Evolutionary conservation across 495 filamentous ascomycete genomes (phyloP), one percentile per base, ranked within the genome.

Genomic region (Arthonia radiata): DNA sequence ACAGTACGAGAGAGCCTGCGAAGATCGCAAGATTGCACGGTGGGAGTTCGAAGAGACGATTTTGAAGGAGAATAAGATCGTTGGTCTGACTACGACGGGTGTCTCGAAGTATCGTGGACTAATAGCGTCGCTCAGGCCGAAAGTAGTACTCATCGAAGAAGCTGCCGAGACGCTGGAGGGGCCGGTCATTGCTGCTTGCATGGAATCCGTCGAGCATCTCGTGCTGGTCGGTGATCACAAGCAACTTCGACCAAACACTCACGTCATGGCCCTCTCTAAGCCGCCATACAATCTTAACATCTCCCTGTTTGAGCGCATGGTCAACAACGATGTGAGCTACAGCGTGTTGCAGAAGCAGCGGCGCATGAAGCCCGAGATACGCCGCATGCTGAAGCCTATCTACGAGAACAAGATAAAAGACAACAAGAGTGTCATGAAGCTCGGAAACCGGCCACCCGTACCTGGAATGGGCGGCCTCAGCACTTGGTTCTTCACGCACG

Each of bases 61-160:
- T 14, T 45, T 76, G 3, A 40, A 48, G 25, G 34, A 50, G 3
- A 49, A 60, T 5, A 73, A 64, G 35, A 31, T 80, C 1, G 50
- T 82, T 27, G 75, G 74, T 5, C 61, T 76, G 55, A 82, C 75
- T 4, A 73, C 67, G 0, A 80, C 83, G 0, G 86, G 86, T 3
- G 43, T 93, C n/a, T 77, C 68, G 40, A 93, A 93, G 37, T 82
- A 86, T 34, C 64, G 83, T 11, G 65, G 52, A 2, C 50, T 90
- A 0, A 47, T 94, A 13, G 61, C 73, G 8, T 66, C 64, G 14
- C 33, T 90, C 11, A 52, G 62, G 16, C 81, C 86, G 0, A 61
- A 48, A 23, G 49, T 70, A 3, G 46, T 78, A 1, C 35, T 81
- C 10, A 64, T 81, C 27, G 75, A 82, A 50, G 75, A 80, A 49